phyloP scores from a whole-genome alignment of 2,329 filamentous ascomycete genomes.

The Teratosphaeria nubilosa region DNA sequence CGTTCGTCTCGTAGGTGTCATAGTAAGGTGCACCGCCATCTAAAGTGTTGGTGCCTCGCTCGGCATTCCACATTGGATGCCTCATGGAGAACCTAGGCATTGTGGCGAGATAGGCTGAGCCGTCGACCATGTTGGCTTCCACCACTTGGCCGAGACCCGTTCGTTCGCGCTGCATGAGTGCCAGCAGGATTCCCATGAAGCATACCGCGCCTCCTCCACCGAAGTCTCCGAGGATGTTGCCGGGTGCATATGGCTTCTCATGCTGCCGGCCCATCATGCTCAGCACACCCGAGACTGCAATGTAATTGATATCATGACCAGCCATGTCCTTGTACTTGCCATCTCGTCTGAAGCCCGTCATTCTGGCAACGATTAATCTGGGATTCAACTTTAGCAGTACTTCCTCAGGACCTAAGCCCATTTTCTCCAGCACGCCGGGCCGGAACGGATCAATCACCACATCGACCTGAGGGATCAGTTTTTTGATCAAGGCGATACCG shows the following conservation, averaged over 20 bases:
- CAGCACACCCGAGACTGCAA: slow-evolving; percentile 75
- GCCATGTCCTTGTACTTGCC: slow-evolving; percentile 81
- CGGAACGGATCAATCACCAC: slow-evolving; percentile 89
- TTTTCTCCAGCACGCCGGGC: slow-evolving; percentile 77
- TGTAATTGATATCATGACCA: slow-evolving; percentile 93
- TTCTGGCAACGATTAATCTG: slow-evolving; percentile 66
- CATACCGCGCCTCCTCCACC: slow-evolving; percentile 77
- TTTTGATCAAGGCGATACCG: slow-evolving; percentile 57
- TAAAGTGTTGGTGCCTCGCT: slow-evolving; percentile 65
- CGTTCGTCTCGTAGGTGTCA: slow-evolving; percentile 75
- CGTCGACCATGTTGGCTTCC: slow-evolving; percentile 96
- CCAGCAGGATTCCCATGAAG: slow-evolving; percentile 72
- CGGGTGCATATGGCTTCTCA: slow-evolving; percentile 66
- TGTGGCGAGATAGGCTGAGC: slow-evolving; percentile 64
- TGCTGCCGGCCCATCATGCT: slow-evolving; percentile 61
- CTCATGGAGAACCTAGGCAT: slow-evolving; percentile 63
- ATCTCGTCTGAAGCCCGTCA: slow-evolving; percentile 77
- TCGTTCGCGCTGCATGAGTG: slow-evolving; percentile 55
- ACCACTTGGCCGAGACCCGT: slow-evolving; percentile 75
- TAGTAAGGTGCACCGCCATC: slow-evolving; percentile 86
- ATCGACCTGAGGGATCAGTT: slow-evolving; percentile 55
- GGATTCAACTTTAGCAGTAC: slow-evolving; percentile 59
- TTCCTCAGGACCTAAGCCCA: slow-evolving; percentile 61
- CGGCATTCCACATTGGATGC: slow-evolving; percentile 50
- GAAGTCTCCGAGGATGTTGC: slow-evolving; percentile 82